Conservation (phyloP, 257 asterid species). For the Solanum peruvianum region DNA sequence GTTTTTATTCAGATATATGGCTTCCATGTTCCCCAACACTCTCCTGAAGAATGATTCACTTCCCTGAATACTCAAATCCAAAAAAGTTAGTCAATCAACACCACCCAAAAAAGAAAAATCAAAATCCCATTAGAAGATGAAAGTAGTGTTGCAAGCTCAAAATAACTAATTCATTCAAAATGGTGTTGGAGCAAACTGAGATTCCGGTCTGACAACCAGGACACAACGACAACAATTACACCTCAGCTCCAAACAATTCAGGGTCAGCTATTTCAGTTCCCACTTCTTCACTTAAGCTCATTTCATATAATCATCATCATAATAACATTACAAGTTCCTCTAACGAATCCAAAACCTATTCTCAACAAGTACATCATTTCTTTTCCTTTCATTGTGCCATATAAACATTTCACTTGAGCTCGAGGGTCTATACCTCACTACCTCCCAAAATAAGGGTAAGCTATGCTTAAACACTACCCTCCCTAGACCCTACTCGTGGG, state of each 20-base stretch:
- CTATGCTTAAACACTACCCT: not conserved
- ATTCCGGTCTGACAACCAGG: no score
- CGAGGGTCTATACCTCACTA: not conserved
- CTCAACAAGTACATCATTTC: not conserved
- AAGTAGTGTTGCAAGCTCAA: not conserved
- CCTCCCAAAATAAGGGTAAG: not conserved
- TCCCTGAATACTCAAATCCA: conserved; percentile 36
- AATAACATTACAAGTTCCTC: not conserved
- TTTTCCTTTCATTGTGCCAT: not conserved
- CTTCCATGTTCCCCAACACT: conserved; percentile 61
- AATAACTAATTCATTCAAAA: not conserved
- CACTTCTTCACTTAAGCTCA: not conserved
- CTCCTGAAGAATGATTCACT: conserved; percentile 76
- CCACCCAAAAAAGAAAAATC: not conserved
- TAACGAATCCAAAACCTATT: not conserved
- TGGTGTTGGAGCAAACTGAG: not conserved
- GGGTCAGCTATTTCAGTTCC: not conserved
- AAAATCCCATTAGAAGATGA: not conserved
- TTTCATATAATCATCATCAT: not conserved
- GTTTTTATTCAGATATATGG: conserved; percentile 57
- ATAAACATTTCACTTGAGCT: not conserved
- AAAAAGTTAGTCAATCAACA: not conserved
- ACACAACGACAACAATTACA: not conserved
- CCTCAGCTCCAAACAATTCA: not conserved
- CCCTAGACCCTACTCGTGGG: not conserved